Base-by-base conservation (phyloP, 2,329 filamentous ascomycete species). In the Claviceps digitariae region DNA sequence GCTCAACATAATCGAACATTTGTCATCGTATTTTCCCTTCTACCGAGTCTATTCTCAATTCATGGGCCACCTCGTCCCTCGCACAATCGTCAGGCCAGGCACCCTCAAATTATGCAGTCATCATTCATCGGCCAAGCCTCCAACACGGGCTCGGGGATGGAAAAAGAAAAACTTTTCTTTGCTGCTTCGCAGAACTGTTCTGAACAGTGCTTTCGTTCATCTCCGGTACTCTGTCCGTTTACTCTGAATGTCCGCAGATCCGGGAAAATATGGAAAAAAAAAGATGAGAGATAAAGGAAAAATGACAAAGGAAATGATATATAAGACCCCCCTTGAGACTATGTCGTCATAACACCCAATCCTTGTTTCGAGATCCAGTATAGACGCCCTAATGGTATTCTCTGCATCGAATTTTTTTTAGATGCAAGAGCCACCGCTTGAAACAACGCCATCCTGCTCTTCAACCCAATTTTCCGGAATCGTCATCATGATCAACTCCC, bases 11-110 rank as follows among this genome's bases (percentile, higher is more conserved):
- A 45, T 31, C 10, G 45, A 21, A 34, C 45, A 15, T 34, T 23
- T 48, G 27, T 21, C 1, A 48, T 48, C 59, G 54, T 65, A 57
- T 62, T 62, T 62, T 67, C 56, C 61, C 66, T 66, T 67, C 64
- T 67, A 68, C 66, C 63, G 57, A 66, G 60, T 68, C 65, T 67
- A 68, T 65, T 60, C 64, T 62, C 60, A 62, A 63, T 62, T 63
- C 62, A 64, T 57, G 61, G 58, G 59, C 60, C 58, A 51, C 61
- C 57, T 56, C 56, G 43, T 57, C 51, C 55, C 54, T 56, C 54
- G 52, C 53, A 56, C 50, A 54, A 54, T 56, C 50, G 48, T 56
- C 54, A 56, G 54, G 54, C 52, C 45, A 45, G 36, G 54, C 43
- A 55, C 52, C 56, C 38, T 50, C 44, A 50, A 52, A 48, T 49